These are phyloP conservation scores for Lentinula raphanica DNA, from an alignment of 768 basidiomycete species.

Conservation along the genomic window DNA sequence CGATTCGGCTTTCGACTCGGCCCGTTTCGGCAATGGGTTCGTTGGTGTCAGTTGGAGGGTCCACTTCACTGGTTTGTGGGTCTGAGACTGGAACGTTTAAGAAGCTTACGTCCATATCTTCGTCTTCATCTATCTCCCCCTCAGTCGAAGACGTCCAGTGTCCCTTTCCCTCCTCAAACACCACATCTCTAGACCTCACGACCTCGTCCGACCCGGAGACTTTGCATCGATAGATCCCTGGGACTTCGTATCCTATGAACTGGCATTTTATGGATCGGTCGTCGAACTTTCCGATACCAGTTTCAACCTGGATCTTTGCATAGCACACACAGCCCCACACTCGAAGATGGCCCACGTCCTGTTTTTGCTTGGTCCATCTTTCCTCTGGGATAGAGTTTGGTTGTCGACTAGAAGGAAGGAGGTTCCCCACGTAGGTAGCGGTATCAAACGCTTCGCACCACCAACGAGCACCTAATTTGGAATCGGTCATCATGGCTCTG, in stretches of 20 bases:
- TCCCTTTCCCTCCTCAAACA: background rate
- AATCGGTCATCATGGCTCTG: slow-evolving; percentile 7
- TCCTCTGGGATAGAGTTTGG: background rate
- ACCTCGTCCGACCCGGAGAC: background rate
- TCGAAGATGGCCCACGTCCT: slow-evolving; percentile 12
- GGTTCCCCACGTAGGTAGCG: background rate
- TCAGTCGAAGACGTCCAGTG: background rate
- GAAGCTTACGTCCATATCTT: background rate
- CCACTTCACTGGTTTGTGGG: too few species aligned
- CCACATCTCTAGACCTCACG: background rate
- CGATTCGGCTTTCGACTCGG: too few species aligned
- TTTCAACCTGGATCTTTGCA: too few species aligned
- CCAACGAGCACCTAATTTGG: slow-evolving; percentile 6
- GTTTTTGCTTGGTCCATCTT: background rate
- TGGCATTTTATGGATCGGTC: too few species aligned
- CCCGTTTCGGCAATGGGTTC: too few species aligned
- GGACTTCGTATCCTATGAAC: too few species aligned
- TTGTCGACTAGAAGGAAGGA: background rate
- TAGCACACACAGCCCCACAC: slow-evolving; percentile 21
- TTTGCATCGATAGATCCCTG: background rate
- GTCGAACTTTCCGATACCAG: too few species aligned
- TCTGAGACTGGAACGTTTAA: background rate
- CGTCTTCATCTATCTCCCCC: slow-evolving; percentile 1
- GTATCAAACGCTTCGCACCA: slow-evolving; percentile 6
- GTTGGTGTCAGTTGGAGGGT: too few species aligned